These are phyloP conservation scores for Hamamelis virginiana DNA, from an alignment of 164 flowering plant species.

Conservation along the genomic window DNA sequence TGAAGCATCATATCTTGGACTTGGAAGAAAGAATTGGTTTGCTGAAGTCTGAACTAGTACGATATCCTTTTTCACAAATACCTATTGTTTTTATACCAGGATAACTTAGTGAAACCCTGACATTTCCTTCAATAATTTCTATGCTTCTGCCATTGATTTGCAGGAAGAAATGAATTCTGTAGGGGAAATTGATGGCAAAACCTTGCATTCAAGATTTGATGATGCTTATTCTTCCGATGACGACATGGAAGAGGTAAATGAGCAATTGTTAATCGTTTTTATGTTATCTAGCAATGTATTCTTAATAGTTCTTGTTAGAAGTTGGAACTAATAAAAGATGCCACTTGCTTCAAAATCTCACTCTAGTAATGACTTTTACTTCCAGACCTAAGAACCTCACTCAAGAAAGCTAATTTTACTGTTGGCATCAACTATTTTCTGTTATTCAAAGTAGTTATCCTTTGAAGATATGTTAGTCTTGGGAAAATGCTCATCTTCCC, in stretches of 20 bases:
- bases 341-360: too few relatives aligned
- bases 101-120: background rate
- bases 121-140: background rate
- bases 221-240: slow-evolving; percentile 33
- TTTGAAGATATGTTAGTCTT: too few relatives aligned
- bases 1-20: slow-evolving; percentile 67
- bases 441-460: too few relatives aligned
- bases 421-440: too few relatives aligned
- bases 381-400: too few relatives aligned
- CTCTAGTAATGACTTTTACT: too few relatives aligned
- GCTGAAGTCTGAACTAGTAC: slow-evolving; percentile 64
- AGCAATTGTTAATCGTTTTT: background rate
- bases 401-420: too few relatives aligned
- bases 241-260: slow-evolving; percentile 44
- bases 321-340: too few relatives aligned
- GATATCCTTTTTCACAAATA: slow-evolving; percentile 11
- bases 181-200: slow-evolving; percentile 34
- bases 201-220: slow-evolving; percentile 30
- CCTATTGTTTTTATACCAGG: background rate
- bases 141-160: background rate
- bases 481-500: too few relatives aligned
- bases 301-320: too few relatives aligned
- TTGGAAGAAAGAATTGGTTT: slow-evolving; percentile 53
- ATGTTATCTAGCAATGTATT: too few relatives aligned
- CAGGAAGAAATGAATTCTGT: slow-evolving; percentile 51